A percentile compares a stretch with the other conserved stretches of the same genome.
phyloP scores from a whole-genome alignment of 2,329 filamentous ascomycete genomes.

The Aureobasidium sp. region DNA sequence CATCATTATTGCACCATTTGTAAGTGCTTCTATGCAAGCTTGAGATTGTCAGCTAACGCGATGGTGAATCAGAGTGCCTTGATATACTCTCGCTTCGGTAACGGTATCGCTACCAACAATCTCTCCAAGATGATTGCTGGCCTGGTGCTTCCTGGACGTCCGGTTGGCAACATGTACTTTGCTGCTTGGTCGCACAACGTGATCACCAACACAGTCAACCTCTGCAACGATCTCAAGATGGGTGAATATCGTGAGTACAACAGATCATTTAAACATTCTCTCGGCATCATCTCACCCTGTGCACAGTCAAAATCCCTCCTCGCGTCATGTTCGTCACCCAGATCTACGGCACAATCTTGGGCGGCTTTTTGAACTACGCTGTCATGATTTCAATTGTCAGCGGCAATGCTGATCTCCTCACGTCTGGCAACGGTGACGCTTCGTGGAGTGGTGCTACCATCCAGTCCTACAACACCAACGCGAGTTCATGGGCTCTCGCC shows the following conservation, averaged over 20 bases:
- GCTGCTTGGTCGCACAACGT: constrained; percentile 54
- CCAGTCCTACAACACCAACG: constrained; percentile 36
- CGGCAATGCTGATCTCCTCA: constrained; percentile 43
- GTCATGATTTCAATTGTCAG: constrained; percentile 51
- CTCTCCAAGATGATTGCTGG: constrained; percentile 52
- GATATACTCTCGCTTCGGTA: constrained; percentile 48
- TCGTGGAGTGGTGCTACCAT: constrained; percentile 49
- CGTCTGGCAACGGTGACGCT: constrained; percentile 40
- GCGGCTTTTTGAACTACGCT: constrained; percentile 48
- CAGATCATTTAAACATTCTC: too few species aligned
- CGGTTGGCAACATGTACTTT: constrained; percentile 53
- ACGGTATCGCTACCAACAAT: constrained; percentile 53
- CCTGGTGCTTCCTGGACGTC: constrained; percentile 44
- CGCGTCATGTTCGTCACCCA: constrained; percentile 51
- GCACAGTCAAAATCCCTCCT: constrained; percentile 46
- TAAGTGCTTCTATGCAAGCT: constrained; percentile 3
- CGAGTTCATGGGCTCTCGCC: constrained; percentile 34
- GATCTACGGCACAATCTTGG: constrained; percentile 49
- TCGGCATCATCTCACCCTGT: background rate
- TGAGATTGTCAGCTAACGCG: background rate
- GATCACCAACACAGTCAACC: constrained; percentile 44
- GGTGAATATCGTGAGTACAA: constrained; percentile 48
- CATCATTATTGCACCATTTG: constrained; percentile 42
- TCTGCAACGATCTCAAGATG: constrained; percentile 51
- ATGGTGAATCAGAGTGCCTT: constrained; percentile 35